Conservation (phyloP, 2,329 filamentous ascomycete genomes). For the Ascocoryne sarcoides region DNA sequence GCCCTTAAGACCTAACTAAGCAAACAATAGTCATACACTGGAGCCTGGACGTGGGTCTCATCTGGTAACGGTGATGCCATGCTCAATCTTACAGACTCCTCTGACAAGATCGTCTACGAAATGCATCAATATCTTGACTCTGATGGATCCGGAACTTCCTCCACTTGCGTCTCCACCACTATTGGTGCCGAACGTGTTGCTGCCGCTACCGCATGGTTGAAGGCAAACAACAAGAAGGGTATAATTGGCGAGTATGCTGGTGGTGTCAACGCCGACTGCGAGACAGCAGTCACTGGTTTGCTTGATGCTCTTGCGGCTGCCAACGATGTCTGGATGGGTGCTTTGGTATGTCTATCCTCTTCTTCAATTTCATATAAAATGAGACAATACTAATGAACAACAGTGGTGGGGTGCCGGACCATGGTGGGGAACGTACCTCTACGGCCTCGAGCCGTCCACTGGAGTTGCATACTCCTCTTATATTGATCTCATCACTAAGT, state of each 20-base stretch:
- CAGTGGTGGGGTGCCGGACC: slow-evolving; percentile 2
- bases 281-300: slow-evolving; percentile 40
- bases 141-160: slow-evolving; percentile 43
- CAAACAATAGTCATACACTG: slow-evolving; percentile 9
- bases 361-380: no score
- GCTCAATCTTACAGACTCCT: slow-evolving; percentile 38
- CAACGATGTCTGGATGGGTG: slow-evolving; percentile 1
- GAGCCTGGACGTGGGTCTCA: slow-evolving; percentile 22
- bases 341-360: not conserved
- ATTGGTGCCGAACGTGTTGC: slow-evolving; percentile 43
- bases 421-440: slow-evolving; percentile 2
- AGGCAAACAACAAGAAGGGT: slow-evolving; percentile 42
- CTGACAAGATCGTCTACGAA: slow-evolving; percentile 47
- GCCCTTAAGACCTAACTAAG: not conserved
- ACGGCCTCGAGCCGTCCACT: not conserved
- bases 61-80: slow-evolving; percentile 34
- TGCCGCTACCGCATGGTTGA: slow-evolving; percentile 46
- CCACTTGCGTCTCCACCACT: slow-evolving; percentile 41
- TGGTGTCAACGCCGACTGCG: slow-evolving; percentile 40
- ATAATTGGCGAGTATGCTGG: slow-evolving; percentile 47
- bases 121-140: slow-evolving; percentile 55
- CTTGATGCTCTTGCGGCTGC: slow-evolving; percentile 22
- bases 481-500: not conserved
- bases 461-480: not conserved
- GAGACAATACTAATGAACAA: no score